phyloP scores from a whole-genome alignment of 768 basidiomycete genomes.

The Lenzites betulinus region DNA sequence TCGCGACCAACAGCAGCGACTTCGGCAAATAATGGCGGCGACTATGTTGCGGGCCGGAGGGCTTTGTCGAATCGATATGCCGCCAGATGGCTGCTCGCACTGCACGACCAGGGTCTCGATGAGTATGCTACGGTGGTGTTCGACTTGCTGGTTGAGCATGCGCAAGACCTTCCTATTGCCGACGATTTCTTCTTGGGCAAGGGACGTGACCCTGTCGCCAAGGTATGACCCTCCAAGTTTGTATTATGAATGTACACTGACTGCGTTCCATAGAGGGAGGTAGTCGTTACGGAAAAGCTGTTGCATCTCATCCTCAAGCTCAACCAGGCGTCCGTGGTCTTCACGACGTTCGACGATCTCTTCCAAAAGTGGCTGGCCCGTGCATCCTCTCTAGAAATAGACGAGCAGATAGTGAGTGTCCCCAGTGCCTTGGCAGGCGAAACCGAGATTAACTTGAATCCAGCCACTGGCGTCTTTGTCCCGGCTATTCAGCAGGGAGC shows the following conservation, averaged over 20 bases:
- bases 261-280: conserved; percentile 2
- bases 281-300: conserved; percentile 23
- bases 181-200: conserved; percentile 24
- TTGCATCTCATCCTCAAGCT: conserved; percentile 58
- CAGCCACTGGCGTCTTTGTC: conserved; percentile 57
- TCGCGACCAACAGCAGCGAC: conserved; percentile 38
- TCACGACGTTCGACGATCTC: conserved; percentile 58
- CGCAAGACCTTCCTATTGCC: conserved; percentile 32
- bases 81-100: conserved; percentile 65
- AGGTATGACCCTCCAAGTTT: not conserved
- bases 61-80: conserved; percentile 58
- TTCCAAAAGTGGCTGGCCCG: conserved; percentile 62
- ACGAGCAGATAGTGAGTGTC: conserved; percentile 41
- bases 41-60: conserved; percentile 65
- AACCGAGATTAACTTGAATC: not conserved
- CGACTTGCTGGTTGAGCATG: conserved; percentile 51
- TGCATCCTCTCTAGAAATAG: conserved; percentile 36
- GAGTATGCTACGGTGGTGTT: conserved; percentile 57
- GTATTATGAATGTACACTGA: not conserved
- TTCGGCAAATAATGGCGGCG: conserved; percentile 61
- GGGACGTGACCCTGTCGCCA: conserved; percentile 8
- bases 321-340: conserved; percentile 52
- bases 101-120: conserved; percentile 61
- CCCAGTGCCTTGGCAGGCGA: conserved; percentile 4
- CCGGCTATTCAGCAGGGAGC: conserved; percentile 59